Base-by-base conservation (phyloP, 192 early-diverging fungal species). In the Allomyces macrogynus region DNA sequence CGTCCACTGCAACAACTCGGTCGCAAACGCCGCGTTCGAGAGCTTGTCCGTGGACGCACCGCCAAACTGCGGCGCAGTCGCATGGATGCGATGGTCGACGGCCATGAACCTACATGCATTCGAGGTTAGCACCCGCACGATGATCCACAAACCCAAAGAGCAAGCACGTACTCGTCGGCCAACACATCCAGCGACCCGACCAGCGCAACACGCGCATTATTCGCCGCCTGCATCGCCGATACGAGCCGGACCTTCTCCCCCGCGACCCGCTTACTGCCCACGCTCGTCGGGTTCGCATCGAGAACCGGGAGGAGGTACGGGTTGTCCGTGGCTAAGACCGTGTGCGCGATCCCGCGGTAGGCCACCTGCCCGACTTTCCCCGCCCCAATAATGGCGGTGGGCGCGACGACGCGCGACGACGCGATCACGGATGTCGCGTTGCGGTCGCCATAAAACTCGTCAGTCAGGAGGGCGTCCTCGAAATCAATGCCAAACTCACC, bases 151-250 rank as follows among this genome's bases (percentile, higher is more conserved):
- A 40, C 5, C 32, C 57, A 23, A 18, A 63, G 12, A 14, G 61
- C 64, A 22, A 62, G 10, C 25, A 86, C 64, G 66, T 82, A 89
- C 60, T 66, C 71, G 71, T 99, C 81, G 14, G 84, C 78, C 74
- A 99, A 90, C 72, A 99, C 72, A 23, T 86, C 88, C 8, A 83
- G 67, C 64, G 86, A 87, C 32, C 94, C 96, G 20, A 81, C 72
- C 69, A 99, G 82, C 4, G 84, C 83, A 20, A 92, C 85, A n/a
- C 96, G 76, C 5, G 93, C 90, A 69, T 91, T 92, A 72, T 87
- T 85, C 60, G 87, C 76, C 5, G 96, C 82, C 78, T 99, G 94
- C 73, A 95, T 78, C 23, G 86, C 82, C 32, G 85, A 84, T 23
- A 92, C 90, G 26, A 97, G 76, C 7, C 77, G 32, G 4, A 40